phyloP scores from a whole-genome alignment of 73 alveolate genomes.

The Tetrahymena borealis region DNA sequence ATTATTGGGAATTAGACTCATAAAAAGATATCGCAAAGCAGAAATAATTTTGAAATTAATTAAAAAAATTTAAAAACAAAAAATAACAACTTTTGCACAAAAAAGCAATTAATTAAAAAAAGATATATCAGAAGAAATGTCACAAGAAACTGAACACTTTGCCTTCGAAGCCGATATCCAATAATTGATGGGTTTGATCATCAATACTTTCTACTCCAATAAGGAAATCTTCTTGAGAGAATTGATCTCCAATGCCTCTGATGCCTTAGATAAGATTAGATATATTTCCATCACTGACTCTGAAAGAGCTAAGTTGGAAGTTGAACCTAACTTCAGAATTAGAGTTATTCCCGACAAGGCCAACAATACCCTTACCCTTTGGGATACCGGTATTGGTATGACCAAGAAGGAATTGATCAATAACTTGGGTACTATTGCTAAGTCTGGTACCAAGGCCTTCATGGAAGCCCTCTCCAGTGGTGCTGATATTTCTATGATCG shows the following conservation, averaged over 20 bases:
- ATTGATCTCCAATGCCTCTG: conserved; percentile 98
- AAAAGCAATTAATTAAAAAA: background rate
- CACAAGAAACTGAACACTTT: background rate
- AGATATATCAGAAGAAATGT: background rate
- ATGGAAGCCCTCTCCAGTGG: conserved; percentile 99
- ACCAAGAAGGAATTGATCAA: conserved; percentile 97
- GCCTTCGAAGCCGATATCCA: conserved; percentile 98
- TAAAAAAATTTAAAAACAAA: background rate
- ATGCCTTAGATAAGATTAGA: conserved; percentile 99
- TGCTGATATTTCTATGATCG: conserved; percentile 98
- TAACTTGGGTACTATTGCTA: conserved; percentile 99
- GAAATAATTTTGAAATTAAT: background rate
- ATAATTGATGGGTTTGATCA: conserved; percentile 96
- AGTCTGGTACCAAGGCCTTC: conserved; percentile 99
- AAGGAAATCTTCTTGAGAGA: conserved; percentile 98
- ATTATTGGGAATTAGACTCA: background rate
- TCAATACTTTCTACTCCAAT: conserved; percentile 99
- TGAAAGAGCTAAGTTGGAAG: conserved; percentile 72
- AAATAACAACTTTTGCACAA: background rate
- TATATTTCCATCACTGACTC: conserved; percentile 97
- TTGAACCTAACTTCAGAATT: conserved; percentile 89
- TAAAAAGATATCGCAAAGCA: background rate
- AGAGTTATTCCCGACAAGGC: conserved; percentile 98
- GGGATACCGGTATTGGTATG: conserved; percentile 99
- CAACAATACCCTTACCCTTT: conserved; percentile 93